Evolutionary conservation across 73 alveolate genomes (phyloP), one percentile per base, ranked within the genome.

Genomic region (Paramecium sexaurelia): DNA sequence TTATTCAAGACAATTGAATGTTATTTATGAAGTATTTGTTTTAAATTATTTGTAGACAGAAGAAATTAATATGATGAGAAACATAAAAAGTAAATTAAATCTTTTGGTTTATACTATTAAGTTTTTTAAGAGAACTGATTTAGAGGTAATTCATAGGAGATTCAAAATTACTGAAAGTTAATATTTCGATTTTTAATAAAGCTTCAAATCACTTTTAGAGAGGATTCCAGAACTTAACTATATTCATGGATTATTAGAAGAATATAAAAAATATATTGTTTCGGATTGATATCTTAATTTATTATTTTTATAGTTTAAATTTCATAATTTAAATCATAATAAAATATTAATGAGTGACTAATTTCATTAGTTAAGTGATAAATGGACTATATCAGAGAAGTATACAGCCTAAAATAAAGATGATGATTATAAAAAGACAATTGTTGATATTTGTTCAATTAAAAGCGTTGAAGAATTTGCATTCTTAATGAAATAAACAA

Each of bases 311-410:
- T 29, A 17, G 33, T 19, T 51, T 51, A 51, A 51, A 51, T 51
- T 51, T 51, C 32, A 17, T 51, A 17, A 51, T 51, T 11, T 4
- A 51, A 51, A 51, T 51, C 67, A 51, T 51, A 51, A 66, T 66
- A 29, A 66, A 73, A 73, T 27, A 36, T 73, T 36, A 73, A 73
- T 73, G 87, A 35, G 57, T 73, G 87, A 73, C 57, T 45, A 78
- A 78, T 78, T 78, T 40, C 90, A 78, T 43, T 11, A 78, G 24
- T 45, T 78, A 19, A 78, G 35, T 41, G 68, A 26, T 22, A 41
- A 78, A 43, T 78, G 90, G 90, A 78, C 68, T 5, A 37, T 78
- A 10, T 41, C 90, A 0, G 90, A 78, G 73, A 39, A 78, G n/a
- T 78, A 78, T 22, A 78, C 20, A 6, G 68, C 47, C 6, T 22